Evolutionary conservation across 192 early-diverging fungal species (phyloP).

Genomic region (Coemansia sp.): DNA sequence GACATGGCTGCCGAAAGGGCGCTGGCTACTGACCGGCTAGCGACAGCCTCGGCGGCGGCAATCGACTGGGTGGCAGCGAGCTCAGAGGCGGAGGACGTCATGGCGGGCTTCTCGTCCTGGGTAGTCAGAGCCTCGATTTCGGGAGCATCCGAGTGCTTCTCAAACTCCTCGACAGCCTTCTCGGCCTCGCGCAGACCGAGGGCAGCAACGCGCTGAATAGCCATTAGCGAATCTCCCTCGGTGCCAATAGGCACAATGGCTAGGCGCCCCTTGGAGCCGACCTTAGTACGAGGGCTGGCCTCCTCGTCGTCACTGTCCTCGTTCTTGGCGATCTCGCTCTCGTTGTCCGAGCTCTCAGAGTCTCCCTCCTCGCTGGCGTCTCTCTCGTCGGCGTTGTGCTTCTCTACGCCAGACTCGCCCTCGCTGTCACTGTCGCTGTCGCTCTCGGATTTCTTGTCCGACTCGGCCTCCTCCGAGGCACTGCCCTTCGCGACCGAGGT

Average conservation of each 20-base stretch:
- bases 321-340: background rate
- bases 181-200: conserved; percentile 43
- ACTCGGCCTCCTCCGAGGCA: conserved; percentile 14
- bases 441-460: conserved; percentile 9
- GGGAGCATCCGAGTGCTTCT: conserved; percentile 27
- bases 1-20: conserved; percentile 2
- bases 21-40: background rate
- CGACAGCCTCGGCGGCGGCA: background rate
- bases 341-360: conserved; percentile 16
- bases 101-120: conserved; percentile 10
- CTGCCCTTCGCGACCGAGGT: conserved; percentile 5
- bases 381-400: conserved; percentile 2
- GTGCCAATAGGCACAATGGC: background rate
- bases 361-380: conserved; percentile 14
- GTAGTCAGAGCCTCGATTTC: conserved; percentile 33
- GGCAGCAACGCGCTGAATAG: conserved; percentile 42
- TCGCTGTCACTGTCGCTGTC: conserved; percentile 38
- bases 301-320: conserved; percentile 14
- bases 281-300: conserved; percentile 8
- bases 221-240: conserved; percentile 17
- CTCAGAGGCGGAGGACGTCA: background rate
- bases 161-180: conserved; percentile 37
- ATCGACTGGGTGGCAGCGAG: background rate
- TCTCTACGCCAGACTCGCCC: conserved; percentile 21
- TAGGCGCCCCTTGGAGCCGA: background rate